These are phyloP conservation scores for Malbranchea zuffiana DNA, from an alignment of 2,329 filamentous ascomycete genomes.

Conservation along the genomic window DNA sequence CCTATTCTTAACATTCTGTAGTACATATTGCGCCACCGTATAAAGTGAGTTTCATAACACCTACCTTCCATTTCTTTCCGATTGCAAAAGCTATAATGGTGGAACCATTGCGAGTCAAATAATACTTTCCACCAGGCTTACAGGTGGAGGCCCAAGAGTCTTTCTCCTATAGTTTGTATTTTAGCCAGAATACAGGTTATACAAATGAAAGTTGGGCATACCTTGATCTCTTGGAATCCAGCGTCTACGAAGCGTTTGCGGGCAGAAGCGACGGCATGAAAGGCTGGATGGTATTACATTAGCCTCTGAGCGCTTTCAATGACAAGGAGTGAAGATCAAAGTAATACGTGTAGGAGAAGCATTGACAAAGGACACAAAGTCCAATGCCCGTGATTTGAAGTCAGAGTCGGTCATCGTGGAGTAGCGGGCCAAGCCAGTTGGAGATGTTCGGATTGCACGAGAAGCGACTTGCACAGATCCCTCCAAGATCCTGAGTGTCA, in stretches of 20 bases:
- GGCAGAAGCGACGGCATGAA: conserved; percentile 79
- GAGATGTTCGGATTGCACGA: background rate
- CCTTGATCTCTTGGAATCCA: conserved; percentile 75
- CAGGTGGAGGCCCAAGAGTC: conserved; percentile 66
- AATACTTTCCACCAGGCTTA: conserved; percentile 77
- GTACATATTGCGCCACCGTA: background rate
- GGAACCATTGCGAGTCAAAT: conserved; percentile 71
- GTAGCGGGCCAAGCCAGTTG: conserved; percentile 1
- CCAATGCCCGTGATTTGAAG: conserved; percentile 45
- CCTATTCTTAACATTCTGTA: conserved; percentile 78
- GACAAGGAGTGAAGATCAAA: conserved; percentile 9
- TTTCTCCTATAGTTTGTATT: conserved; percentile 12
- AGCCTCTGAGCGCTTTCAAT: too few relatives aligned
- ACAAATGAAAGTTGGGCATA: conserved; percentile 19
- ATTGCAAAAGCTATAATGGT: conserved; percentile 77
- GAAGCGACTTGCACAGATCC: conserved; percentile 5
- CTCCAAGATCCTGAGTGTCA: conserved; percentile 7
- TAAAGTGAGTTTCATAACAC: conserved; percentile 2
- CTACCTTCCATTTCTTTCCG: conserved; percentile 17
- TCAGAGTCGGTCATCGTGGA: conserved; percentile 21
- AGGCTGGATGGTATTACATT: too few relatives aligned
- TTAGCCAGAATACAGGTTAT: conserved; percentile 1
- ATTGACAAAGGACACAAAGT: conserved; percentile 90
- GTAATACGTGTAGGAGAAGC: conserved; percentile 78
- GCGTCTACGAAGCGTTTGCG: conserved; percentile 65